phyloP scores from a whole-genome alignment of 2,329 filamentous ascomycete genomes.

The Fusarium sp. region DNA sequence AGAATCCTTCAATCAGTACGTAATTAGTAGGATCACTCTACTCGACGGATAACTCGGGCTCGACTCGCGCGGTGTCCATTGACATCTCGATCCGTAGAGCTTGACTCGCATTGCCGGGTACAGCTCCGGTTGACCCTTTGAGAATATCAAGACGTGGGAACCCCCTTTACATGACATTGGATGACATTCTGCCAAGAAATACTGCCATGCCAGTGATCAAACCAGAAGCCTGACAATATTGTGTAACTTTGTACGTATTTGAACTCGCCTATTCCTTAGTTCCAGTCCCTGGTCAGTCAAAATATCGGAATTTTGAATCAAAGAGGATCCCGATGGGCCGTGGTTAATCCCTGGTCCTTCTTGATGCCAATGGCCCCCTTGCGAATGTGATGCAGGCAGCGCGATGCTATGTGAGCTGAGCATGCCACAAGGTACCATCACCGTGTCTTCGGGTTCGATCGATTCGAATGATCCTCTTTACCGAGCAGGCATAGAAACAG shows the following conservation, averaged over 20 bases:
- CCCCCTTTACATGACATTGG: conserved; percentile 14
- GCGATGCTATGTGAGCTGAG: conserved; percentile 1
- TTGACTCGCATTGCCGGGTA: conserved; percentile 28
- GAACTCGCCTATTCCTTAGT: conserved; percentile 25
- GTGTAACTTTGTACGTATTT: background rate
- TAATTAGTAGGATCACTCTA: conserved; percentile 20
- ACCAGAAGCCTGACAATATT: conserved; percentile 19
- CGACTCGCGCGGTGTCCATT: conserved; percentile 16
- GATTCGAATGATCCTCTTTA: conserved; percentile 3
- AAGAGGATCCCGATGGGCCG: conserved; percentile 10
- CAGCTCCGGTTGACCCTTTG: background rate
- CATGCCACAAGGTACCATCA: conserved; percentile 8
- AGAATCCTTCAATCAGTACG: conserved; percentile 24
- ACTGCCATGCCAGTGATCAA: conserved; percentile 22
- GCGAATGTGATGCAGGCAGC: background rate
- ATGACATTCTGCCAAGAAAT: conserved; percentile 35
- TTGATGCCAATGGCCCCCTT: conserved; percentile 11
- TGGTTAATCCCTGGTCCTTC: conserved; percentile 26
- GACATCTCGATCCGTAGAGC: conserved; percentile 6
- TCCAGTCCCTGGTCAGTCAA: conserved; percentile 5
- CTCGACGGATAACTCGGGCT: conserved; percentile 22
- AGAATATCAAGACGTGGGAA: background rate
- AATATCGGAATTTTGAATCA: conserved; percentile 13
- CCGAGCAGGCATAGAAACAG: background rate
- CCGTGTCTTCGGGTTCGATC: conserved; percentile 28